Evolutionary conservation across 75 land plant species (phyloP).

Genomic region (Pinus albicaulis): DNA sequence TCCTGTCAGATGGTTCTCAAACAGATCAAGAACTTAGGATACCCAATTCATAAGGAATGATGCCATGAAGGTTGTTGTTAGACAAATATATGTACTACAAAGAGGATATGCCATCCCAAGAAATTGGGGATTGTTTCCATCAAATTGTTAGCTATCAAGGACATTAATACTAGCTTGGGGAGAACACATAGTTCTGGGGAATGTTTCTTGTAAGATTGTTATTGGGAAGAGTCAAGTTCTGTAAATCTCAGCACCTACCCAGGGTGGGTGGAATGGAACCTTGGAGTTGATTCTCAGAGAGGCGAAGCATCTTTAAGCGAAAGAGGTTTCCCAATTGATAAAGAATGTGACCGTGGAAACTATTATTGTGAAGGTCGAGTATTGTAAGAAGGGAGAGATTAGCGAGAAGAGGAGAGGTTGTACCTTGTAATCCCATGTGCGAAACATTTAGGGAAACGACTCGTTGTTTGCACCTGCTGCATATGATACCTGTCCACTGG

Average conservation of each 20-base stretch:
- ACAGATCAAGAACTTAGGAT: neutral
- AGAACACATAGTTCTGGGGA: conserved; percentile 60
- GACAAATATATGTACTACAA: conserved; percentile 57
- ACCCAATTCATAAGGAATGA: conserved; percentile 35
- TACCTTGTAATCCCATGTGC: conserved; percentile 51
- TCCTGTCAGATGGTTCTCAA: neutral
- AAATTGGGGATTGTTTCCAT: conserved; percentile 60
- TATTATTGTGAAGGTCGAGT: conserved; percentile 68
- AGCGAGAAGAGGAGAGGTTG: conserved; percentile 45
- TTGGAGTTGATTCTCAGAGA: conserved; percentile 56
- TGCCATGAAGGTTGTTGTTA: conserved; percentile 62
- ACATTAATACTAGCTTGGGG: conserved; percentile 41
- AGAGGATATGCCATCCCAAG: conserved; percentile 52
- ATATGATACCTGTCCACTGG: conserved; percentile 50
- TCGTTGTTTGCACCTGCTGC: conserved; percentile 19
- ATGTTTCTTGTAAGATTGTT: conserved; percentile 72
- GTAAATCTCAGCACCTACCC: conserved; percentile 53
- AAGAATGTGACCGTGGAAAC: conserved; percentile 71
- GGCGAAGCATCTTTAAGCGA: conserved; percentile 46
- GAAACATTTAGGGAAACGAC: conserved; percentile 54
- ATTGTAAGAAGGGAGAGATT: conserved; percentile 38
- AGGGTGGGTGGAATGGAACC: conserved; percentile 67
- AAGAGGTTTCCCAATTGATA: conserved; percentile 37
- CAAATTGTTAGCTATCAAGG: conserved; percentile 57
- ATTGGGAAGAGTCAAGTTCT: conserved; percentile 55